These are phyloP conservation scores for Pseudovirgaria hyperparasitica DNA, from an alignment of 2,329 filamentous ascomycete species.

Conservation along the genomic window DNA sequence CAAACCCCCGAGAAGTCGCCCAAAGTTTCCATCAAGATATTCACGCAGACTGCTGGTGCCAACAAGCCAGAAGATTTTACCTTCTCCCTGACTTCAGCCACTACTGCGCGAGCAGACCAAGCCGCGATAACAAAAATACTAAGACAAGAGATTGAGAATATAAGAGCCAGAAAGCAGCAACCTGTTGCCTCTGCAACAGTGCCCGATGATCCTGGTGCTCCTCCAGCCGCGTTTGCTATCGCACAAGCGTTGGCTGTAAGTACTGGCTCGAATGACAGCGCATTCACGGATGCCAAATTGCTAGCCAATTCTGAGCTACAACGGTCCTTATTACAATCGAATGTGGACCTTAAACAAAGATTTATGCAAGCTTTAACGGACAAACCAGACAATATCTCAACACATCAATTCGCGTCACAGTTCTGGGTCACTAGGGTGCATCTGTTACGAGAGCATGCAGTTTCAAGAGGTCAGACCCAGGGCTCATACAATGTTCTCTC, in stretches of 20 bases:
- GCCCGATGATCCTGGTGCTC: conserved; percentile 26
- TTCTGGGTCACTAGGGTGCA: conserved; percentile 90
- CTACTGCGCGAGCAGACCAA: conserved; percentile 68
- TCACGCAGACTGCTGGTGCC: conserved; percentile 52
- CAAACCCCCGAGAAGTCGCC: conserved; percentile 79
- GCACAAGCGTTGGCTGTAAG: conserved; percentile 52
- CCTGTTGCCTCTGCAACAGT: conserved; percentile 20
- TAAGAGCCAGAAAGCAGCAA: conserved; percentile 37
- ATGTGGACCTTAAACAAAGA: conserved; percentile 62
- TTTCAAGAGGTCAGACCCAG: conserved; percentile 73
- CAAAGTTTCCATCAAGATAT: conserved; percentile 90
- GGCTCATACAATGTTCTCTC: conserved; percentile 92
- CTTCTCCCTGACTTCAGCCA: conserved; percentile 75
- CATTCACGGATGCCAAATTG: conserved; percentile 72
- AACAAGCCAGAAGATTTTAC: conserved; percentile 58
- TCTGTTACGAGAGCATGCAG: conserved; percentile 77
- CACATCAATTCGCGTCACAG: conserved; percentile 72
- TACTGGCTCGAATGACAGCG: conserved; percentile 38
- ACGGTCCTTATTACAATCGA: conserved; percentile 74
- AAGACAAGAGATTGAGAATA: conserved; percentile 60
- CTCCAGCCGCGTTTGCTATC: conserved; percentile 64
- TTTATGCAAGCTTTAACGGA: conserved; percentile 75
- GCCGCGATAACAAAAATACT: conserved; percentile 74
- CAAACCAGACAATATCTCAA: conserved; percentile 73
- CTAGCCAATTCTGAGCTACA: conserved; percentile 72